Base-by-base conservation (phyloP, 2,329 filamentous ascomycete species). In the Lanzia echinophila region DNA sequence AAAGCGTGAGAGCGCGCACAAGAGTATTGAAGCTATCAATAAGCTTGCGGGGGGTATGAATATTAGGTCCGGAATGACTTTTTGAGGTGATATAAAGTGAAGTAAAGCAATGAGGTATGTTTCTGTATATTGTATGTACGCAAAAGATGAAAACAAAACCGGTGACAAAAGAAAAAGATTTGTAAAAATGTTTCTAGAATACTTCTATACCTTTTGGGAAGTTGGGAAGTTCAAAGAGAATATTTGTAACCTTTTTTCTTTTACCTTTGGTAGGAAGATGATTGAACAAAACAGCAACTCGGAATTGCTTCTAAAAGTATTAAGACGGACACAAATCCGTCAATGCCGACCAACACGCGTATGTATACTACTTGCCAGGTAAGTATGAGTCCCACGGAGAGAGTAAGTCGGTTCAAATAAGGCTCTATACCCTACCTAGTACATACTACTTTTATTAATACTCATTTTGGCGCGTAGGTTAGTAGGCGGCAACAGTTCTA, bases 91-190 rank as follows among this genome's bases (percentile, higher is more conserved):
- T n/a, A n/a, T n/a, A n/a, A n/a, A 17, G 41, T 42, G 41, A 43
- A 22, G 49, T 52, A 28, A 22, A 47, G 15, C 7, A 46, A 20
- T 31, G 33, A 47, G 22, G 31, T 52, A 47, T 44, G 19, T 11
- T 20, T 43, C 12, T 11, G 12, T 11, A 43, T 43, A 20, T 17
- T 39, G 15, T 43, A 28, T 43, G 11, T 43, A 12, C 22, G 31
- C 36, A 17, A 15, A 39, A 36, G 48, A 43, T 50, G 41, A 46
- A 52, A 52, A 47, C 49, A 17, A 38, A 47, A 47, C n/a, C 19
- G 10, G 22, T n/a, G 28, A 43, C 15, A 52, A 39, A 52, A 47
- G 46, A 52, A 41, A 52, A 52, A 47, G 49, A 47, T 15, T 8
- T 17, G 11, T 38, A 15, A 28, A 13, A 28, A 12, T 28, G 45